These are phyloP conservation scores for Scheffersomyces parashehatae DNA, from an alignment of 1,139 yeast genomes.

Conservation along the genomic window DNA sequence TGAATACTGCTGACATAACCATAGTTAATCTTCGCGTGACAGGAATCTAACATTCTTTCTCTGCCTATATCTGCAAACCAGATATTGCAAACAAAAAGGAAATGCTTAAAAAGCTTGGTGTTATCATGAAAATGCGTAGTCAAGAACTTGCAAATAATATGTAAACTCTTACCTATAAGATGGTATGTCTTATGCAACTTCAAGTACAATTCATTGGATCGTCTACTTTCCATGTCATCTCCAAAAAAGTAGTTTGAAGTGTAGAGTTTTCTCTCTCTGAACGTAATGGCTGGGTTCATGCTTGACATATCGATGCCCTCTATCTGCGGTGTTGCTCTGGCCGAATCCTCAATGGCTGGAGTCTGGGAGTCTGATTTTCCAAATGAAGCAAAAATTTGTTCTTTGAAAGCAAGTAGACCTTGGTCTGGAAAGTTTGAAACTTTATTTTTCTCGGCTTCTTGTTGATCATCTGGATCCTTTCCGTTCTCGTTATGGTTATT, in stretches of 20 bases:
- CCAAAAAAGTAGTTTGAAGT: conserved; percentile 60
- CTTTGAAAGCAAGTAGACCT: not conserved
- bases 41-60: conserved; percentile 63
- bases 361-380: not conserved
- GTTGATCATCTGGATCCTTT: not conserved
- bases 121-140: conserved; percentile 59
- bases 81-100: conserved; percentile 66
- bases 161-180: conserved; percentile 67
- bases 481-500: not conserved
- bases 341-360: conserved; percentile 28
- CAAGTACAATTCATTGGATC: conserved; percentile 53
- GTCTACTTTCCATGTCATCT: conserved; percentile 48
- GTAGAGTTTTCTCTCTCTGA: conserved; percentile 61
- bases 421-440: conserved; percentile 1
- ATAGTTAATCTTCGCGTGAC: conserved; percentile 43
- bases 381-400: not conserved
- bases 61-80: conserved; percentile 87
- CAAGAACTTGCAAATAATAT: conserved; percentile 55
- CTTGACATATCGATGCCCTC: conserved; percentile 46
- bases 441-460: conserved; percentile 2
- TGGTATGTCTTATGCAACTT: conserved; percentile 64
- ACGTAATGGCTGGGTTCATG: conserved; percentile 51
- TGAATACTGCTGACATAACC: conserved; percentile 38
- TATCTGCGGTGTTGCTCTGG: conserved; percentile 42
- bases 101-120: conserved; percentile 64